Evolutionary conservation across 2,329 filamentous ascomycete species (phyloP).

Genomic region (Coniochaeta prunicola): DNA sequence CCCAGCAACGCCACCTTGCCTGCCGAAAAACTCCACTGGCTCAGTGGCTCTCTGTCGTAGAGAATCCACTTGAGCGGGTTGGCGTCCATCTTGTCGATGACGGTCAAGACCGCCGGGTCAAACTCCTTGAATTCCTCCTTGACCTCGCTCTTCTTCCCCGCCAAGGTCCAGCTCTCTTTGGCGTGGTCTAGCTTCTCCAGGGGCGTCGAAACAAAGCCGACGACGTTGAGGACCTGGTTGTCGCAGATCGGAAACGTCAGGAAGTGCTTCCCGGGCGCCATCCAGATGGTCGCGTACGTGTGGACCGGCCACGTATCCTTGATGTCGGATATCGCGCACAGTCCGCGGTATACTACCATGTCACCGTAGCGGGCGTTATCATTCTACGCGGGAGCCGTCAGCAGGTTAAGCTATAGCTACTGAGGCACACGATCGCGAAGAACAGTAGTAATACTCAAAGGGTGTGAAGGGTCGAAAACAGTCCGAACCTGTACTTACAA

Average conservation of each 20-base stretch:
- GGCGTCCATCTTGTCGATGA: slow-evolving; percentile 10
- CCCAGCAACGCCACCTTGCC: slow-evolving; percentile 33
- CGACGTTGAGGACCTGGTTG: slow-evolving; percentile 26
- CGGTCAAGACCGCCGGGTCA: slow-evolving; percentile 7
- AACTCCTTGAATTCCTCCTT: slow-evolving; percentile 12
- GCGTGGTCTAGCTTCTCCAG: slow-evolving; percentile 22
- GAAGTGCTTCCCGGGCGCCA: slow-evolving; percentile 26
- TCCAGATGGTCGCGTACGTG: slow-evolving; percentile 20
- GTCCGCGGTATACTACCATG: slow-evolving; percentile 16
- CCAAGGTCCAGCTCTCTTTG: slow-evolving; percentile 26
- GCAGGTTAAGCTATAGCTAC: too few relatives aligned
- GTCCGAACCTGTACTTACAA: neutral
- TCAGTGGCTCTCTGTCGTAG: slow-evolving; percentile 17
- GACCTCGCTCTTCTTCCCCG: slow-evolving; percentile 13
- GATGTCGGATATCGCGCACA: slow-evolving; percentile 11
- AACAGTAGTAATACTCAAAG: neutral
- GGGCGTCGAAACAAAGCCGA: slow-evolving; percentile 23
- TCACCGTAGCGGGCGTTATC: slow-evolving; percentile 14
- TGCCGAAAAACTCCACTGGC: slow-evolving; percentile 11
- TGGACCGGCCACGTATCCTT: slow-evolving; percentile 14
- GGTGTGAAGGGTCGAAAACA: neutral
- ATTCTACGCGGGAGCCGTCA: neutral
- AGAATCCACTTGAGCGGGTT: slow-evolving; percentile 17
- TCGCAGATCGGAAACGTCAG: slow-evolving; percentile 26
- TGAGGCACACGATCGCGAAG: neutral